These are phyloP conservation scores for Komagataella phaffii DNA, from an alignment of 805 yeast genomes.

Conservation along the genomic window DNA sequence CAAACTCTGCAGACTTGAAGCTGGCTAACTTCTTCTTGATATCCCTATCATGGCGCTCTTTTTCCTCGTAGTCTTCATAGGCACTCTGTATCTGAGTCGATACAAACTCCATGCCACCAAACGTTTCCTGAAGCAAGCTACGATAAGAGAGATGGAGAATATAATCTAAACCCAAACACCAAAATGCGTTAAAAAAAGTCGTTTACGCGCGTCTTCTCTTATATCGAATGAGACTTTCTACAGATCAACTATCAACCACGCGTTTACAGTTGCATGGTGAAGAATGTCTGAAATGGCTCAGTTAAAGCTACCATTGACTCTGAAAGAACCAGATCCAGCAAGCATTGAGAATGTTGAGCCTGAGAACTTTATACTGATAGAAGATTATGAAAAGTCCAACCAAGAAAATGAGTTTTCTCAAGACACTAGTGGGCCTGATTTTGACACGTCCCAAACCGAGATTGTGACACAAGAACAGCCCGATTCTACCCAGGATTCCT, in stretches of 20 bases:
- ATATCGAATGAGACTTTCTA: not conserved
- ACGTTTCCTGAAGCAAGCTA: conserved; percentile 2
- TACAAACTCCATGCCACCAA: conserved; percentile 5
- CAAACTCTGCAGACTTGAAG: not conserved
- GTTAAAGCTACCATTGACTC: not conserved
- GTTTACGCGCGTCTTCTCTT: not conserved
- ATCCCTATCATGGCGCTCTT: not conserved
- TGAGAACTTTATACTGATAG: not conserved
- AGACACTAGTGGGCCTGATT: not conserved
- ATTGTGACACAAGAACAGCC: not conserved
- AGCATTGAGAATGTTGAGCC: not conserved
- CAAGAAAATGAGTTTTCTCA: not conserved
- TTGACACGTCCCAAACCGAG: not conserved
- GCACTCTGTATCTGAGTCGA: not conserved
- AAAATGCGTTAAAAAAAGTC: not conserved
- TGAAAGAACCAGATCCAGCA: not conserved
- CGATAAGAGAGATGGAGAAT: not conserved
- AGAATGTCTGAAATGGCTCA: not conserved
- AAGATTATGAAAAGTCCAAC: not conserved
- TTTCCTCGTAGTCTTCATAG: not conserved
- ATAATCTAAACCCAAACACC: not conserved
- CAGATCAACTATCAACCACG: not conserved
- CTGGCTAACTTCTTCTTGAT: not conserved
- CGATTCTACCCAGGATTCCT: not conserved
- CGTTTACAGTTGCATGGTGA: not conserved